Evolutionary conservation across 441 rosid genomes (phyloP).

Genomic region (Adansonia rubrostipa): DNA sequence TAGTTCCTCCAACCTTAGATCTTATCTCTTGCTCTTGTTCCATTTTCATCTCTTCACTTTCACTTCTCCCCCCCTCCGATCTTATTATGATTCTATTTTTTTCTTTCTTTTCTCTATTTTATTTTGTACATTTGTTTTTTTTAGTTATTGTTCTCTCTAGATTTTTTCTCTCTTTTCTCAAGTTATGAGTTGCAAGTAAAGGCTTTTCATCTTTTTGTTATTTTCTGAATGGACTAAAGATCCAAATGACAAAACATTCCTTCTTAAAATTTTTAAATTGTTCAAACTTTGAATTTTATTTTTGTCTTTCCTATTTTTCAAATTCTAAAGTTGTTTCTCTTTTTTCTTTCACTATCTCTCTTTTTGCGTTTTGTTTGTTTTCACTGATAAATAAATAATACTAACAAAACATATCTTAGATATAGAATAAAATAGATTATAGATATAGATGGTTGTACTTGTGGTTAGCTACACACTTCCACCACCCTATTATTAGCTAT

Average conservation of each 20-base stretch:
- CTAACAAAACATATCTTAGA: no score
- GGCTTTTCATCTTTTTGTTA: neutral
- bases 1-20: no score
- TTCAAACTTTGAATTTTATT: constrained; percentile 27
- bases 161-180: neutral
- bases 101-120: no score
- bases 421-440: no score
- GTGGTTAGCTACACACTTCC: neutral
- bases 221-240: neutral
- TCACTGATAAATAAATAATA: neutral
- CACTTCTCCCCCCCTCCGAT: no score
- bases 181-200: neutral
- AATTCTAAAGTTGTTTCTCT: no score
- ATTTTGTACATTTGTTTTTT: no score
- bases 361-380: no score
- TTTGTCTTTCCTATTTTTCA: neutral
- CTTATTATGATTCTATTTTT: no score
- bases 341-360: no score
- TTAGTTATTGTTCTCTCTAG: neutral
- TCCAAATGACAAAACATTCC: constrained; percentile 28
- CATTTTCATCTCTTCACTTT: no score
- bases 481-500: neutral
- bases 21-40: no score
- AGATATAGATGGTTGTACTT: neutral
- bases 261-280: neutral